phyloP scores from a whole-genome alignment of 1,284 basidiomycete species.

The Cryptococcus wingfieldii region DNA sequence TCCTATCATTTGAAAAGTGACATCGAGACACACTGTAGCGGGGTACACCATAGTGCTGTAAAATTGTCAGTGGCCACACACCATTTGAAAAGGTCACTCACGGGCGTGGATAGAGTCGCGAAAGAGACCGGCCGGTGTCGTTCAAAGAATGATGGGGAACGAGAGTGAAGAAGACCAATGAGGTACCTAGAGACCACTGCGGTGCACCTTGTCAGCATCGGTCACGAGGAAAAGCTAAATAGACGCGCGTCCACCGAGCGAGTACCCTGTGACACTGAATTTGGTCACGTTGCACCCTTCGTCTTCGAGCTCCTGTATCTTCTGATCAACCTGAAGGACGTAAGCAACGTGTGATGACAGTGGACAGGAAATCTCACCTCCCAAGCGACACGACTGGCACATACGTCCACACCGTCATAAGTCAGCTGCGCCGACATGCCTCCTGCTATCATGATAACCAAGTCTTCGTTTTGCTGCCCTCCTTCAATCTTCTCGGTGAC shows the following conservation, averaged over 20 bases:
- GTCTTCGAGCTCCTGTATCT: slow-evolving; percentile 30
- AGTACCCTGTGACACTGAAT: slow-evolving; percentile 46
- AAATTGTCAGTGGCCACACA: neutral
- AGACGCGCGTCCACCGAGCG: slow-evolving; percentile 43
- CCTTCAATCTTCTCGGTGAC: slow-evolving; percentile 3
- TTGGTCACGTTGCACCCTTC: slow-evolving; percentile 27
- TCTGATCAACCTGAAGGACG: slow-evolving; percentile 30
- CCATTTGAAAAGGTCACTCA: slow-evolving; percentile 9
- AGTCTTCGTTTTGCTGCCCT: slow-evolving; percentile 15
- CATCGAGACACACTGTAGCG: slow-evolving; percentile 32
- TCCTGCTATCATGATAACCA: slow-evolving; percentile 42
- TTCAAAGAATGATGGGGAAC: slow-evolving; percentile 42
- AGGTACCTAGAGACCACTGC: slow-evolving; percentile 46
- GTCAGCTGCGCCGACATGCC: slow-evolving; percentile 42
- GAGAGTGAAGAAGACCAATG: slow-evolving; percentile 39
- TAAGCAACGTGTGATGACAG: neutral
- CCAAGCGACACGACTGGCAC: slow-evolving; percentile 43
- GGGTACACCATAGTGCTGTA: slow-evolving; percentile 35
- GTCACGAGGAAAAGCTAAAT: neutral
- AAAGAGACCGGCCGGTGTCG: slow-evolving; percentile 34
- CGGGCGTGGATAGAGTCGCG: slow-evolving; percentile 43
- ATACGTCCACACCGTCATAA: slow-evolving; percentile 47
- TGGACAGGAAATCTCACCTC: slow-evolving; percentile 25
- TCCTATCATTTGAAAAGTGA: neutral
- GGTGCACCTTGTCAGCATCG: neutral